These are phyloP conservation scores for Rhizopus stolonifer DNA, from an alignment of 371 early-diverging fungal species.

Conservation along the genomic window DNA sequence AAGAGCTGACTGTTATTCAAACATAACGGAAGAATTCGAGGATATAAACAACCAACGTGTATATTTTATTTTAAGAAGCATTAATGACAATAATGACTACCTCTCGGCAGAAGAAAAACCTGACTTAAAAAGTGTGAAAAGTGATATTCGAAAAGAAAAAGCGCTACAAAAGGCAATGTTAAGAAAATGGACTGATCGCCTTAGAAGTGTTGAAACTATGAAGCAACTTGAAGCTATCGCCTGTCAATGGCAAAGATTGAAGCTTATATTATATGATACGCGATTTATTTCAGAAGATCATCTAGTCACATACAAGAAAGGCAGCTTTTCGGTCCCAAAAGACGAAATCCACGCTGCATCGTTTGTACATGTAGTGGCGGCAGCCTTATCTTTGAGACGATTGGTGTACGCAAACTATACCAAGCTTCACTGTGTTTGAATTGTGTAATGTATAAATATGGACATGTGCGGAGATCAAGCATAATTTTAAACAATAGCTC, in stretches of 20 bases:
- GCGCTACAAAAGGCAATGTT: constrained; percentile 17
- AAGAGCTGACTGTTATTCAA: constrained; percentile 6
- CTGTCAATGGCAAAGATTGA: constrained; percentile 19
- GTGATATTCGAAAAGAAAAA: constrained; percentile 15
- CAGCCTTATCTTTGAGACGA: constrained; percentile 19
- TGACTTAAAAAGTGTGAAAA: constrained; percentile 15
- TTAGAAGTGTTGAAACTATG: constrained; percentile 18
- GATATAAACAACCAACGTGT: constrained; percentile 2
- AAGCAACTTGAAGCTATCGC: constrained; percentile 25
- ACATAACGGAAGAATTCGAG: not conserved
- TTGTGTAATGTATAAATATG: too few relatives aligned
- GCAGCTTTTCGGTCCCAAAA: constrained; percentile 6
- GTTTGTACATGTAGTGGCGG: constrained; percentile 15
- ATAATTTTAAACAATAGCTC: too few relatives aligned
- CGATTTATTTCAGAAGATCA: constrained; percentile 12
- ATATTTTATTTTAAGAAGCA: constrained; percentile 8
- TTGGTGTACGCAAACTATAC: constrained; percentile 12
- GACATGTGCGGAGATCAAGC: too few relatives aligned
- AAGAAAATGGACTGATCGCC: constrained; percentile 10
- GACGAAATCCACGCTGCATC: constrained; percentile 16
- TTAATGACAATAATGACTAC: constrained; percentile 6
- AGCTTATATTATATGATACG: constrained; percentile 13
- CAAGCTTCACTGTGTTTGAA: too few relatives aligned
- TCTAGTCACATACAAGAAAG: constrained; percentile 13
- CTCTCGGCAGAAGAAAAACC: constrained; percentile 23